Conservation (phyloP, 805 yeast species). For the Maudiozyma serrabonitensis region DNA sequence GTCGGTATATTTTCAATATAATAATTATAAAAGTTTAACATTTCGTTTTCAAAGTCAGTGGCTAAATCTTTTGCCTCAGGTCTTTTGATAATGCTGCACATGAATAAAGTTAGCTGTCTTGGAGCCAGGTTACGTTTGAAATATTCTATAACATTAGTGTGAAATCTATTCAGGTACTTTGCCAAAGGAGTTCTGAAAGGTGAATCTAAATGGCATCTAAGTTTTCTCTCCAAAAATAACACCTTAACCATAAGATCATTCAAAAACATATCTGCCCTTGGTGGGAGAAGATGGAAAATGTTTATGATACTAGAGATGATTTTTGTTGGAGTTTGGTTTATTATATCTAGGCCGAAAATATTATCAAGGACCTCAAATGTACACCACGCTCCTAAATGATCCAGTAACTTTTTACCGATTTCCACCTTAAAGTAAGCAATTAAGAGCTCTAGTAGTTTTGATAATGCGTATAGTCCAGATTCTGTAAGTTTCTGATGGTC, state of each 20-base stretch:
- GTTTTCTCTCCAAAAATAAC: slow-evolving; percentile 65
- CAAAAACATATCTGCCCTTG: slow-evolving; percentile 85
- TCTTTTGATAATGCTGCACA: slow-evolving; percentile 25
- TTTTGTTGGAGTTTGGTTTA: slow-evolving; percentile 70
- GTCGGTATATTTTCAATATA: slow-evolving; percentile 37
- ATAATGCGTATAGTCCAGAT: slow-evolving; percentile 83
- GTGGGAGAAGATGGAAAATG: slow-evolving; percentile 83
- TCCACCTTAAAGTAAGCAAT: slow-evolving; percentile 94
- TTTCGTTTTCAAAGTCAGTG: slow-evolving; percentile 41
- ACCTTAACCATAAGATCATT: slow-evolving; percentile 74
- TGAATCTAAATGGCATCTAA: slow-evolving; percentile 76
- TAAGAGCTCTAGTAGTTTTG: slow-evolving; percentile 72
- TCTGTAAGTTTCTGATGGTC: slow-evolving; percentile 88
- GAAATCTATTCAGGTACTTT: slow-evolving; percentile 73
- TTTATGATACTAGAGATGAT: slow-evolving; percentile 84
- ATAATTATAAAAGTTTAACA: slow-evolving; percentile 39
- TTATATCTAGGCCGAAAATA: slow-evolving; percentile 71
- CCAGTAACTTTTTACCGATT: slow-evolving; percentile 85
- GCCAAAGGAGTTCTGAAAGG: slow-evolving; percentile 91
- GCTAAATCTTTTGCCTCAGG: slow-evolving; percentile 40
- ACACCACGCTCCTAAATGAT: slow-evolving; percentile 94
- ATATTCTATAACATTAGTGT: slow-evolving; percentile 61
- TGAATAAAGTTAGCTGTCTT: slow-evolving; percentile 42
- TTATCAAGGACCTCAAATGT: slow-evolving; percentile 68
- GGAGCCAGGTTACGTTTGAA: slow-evolving; percentile 58